Base-by-base conservation (phyloP, 2,329 filamentous ascomycete species). In the Clonostachys rhizophaga region DNA sequence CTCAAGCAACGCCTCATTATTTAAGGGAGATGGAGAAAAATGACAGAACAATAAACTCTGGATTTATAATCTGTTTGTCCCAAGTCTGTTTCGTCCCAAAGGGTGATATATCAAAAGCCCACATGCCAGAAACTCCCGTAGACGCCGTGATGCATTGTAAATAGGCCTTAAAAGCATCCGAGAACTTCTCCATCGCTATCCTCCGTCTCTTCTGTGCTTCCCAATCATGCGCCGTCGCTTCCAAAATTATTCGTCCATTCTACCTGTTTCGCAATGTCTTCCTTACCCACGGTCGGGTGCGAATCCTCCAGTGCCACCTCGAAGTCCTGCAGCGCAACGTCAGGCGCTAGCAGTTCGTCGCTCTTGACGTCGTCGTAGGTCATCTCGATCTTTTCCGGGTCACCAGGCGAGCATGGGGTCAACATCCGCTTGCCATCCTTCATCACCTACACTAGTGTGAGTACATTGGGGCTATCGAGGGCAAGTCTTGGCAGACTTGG, bases 181-280 rank as follows among this genome's bases (percentile, higher is more conserved):
- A 30, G 24, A 30, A 30, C 8, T 10, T 30, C 24, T 30, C 24
- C 24, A 30, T 30, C 24, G 24, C 9, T 10, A 30, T 30, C 24
- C 24, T 30, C 24, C 24, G 24, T 30, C 24, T 30, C 24, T 30
- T 30, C 24, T 30, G 6, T 10, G 9, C 24, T 30, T 30, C 24
- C 24, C 24, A 30, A 39, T 63, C 55, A 79, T 55, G 76, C 74
- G 16, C 92, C 92, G 65, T 96, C 92, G 63, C 90, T 95, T 48
- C 92, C 92, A 69, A 97, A 97, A 70, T 97, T 91, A 59, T 86
- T 81, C 10, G 94, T 99, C 94, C 94, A 99, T 41, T 96, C 91
- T 42, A 87, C 78, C 65, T 92, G 96, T 59, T 82, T 79, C 55
- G 83, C 78, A 42, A 99, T 77, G 63, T 99, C 95, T 44, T 91